Evolutionary conservation across 495 filamentous ascomycete genomes (phyloP).

Genomic region (Paragyromitra xinjiangensis): DNA sequence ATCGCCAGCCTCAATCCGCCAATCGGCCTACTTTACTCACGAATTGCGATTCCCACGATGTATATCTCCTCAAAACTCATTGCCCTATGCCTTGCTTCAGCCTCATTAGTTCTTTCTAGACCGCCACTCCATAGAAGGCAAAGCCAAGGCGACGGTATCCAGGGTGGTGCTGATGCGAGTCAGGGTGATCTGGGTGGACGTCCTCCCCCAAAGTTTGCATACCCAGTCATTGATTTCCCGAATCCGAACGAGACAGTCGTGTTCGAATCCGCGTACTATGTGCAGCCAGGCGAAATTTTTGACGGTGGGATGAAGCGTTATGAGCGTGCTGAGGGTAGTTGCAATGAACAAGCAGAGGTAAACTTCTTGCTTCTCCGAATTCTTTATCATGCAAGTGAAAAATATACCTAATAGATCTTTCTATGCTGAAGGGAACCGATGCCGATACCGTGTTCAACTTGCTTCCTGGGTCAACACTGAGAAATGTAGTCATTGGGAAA

Average conservation of each 20-base stretch:
- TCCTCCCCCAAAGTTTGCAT: slow-evolving; percentile 35
- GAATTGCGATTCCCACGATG: slow-evolving; percentile 14
- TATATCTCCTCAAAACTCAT: slow-evolving; percentile 15
- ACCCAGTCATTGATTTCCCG: slow-evolving; percentile 42
- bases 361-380: neutral
- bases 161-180: slow-evolving; percentile 17
- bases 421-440: slow-evolving; percentile 36
- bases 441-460: slow-evolving; percentile 48
- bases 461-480: slow-evolving; percentile 34
- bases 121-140: slow-evolving; percentile 26
- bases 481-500: slow-evolving; percentile 46
- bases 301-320: slow-evolving; percentile 61
- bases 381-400: neutral
- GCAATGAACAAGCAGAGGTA: slow-evolving; percentile 64
- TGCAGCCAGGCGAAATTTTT: slow-evolving; percentile 53
- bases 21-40: slow-evolving; percentile 4
- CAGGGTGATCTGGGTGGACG: slow-evolving; percentile 40
- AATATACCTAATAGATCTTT: neutral
- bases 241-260: slow-evolving; percentile 42
- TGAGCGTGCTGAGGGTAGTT: slow-evolving; percentile 62
- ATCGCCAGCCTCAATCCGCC: neutral
- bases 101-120: slow-evolving; percentile 13
- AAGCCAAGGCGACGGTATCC: slow-evolving; percentile 27
- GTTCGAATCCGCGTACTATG: slow-evolving; percentile 45
- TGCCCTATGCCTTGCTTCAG: slow-evolving; percentile 19